phyloP scores from a whole-genome alignment of 371 early-diverging fungal species.

The Batkoa obscura region DNA sequence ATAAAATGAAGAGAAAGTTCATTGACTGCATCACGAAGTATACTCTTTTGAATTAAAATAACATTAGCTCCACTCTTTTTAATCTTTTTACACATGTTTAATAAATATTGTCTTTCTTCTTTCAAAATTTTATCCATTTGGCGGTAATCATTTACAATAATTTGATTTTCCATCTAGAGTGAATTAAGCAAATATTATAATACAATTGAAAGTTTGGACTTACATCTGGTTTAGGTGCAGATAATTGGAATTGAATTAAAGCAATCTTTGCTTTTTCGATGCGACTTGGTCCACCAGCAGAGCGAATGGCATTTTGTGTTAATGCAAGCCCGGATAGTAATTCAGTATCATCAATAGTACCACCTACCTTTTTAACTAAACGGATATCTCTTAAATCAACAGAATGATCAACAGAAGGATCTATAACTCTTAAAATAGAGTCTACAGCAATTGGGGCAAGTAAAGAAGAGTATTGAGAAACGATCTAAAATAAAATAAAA shows the following conservation, averaged over 20 bases:
- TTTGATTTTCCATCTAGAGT: conserved; percentile 92
- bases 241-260: conserved; percentile 96
- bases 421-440: conserved; percentile 82
- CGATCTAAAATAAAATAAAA: conserved; percentile 33
- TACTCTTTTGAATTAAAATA: conserved; percentile 96
- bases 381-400: conserved; percentile 93
- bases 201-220: conserved; percentile 7
- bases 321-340: conserved; percentile 85
- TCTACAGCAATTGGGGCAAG: conserved; percentile 96
- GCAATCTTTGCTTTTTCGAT: conserved; percentile 97
- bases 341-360: conserved; percentile 95
- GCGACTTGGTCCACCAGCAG: conserved; percentile 83
- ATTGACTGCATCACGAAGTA: conserved; percentile 95
- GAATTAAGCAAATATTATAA: neutral
- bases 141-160: conserved; percentile 95
- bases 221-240: conserved; percentile 98
- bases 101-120: conserved; percentile 96
- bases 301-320: conserved; percentile 73
- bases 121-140: conserved; percentile 99
- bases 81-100: conserved; percentile 97
- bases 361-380: conserved; percentile 93
- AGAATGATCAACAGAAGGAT: conserved; percentile 58
- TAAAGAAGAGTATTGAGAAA: conserved; percentile 87
- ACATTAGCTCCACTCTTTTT: conserved; percentile 98
- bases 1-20: conserved; percentile 97